Evolutionary conservation across 2,329 filamentous ascomycete genomes (phyloP), one percentile per base, ranked within the genome.

Genomic region (Stemphylium vesicarium): DNA sequence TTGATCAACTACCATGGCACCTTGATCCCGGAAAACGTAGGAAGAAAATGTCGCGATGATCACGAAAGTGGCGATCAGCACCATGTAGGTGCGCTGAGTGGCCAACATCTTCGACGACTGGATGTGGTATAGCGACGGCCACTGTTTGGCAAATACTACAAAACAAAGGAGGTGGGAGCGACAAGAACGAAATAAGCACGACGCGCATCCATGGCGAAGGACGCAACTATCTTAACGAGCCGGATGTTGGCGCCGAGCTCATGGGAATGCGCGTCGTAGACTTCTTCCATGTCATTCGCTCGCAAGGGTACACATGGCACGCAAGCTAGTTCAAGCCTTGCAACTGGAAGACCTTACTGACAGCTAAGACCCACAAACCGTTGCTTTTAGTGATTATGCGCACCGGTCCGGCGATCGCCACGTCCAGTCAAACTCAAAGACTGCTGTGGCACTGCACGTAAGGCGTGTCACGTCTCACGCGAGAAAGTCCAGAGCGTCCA

Each of bases 61-160:
- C 8, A 63, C 22, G 45, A 64, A 63, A 9, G 55, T 46, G 29
- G 56, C 60, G 36, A 63, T 42, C 6, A 36, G 43, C 16, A 62
- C 13, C 20, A 57, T 35, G 24, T 59, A 62, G 13, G 53, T 52
- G 12, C 58, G 59, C 44, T 64, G 59, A 8, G 56, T 26, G 24
- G 54, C 53, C 42, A 66, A 39, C 63, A 66, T 64, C 10, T 45
- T 56, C 12, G 24, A 20, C 38, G 32, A 37, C 22, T 18, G n/a
- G 16, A 12, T 13, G 45, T n/a, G 37, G n/a, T 24, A 18, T 10
- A 20, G 22, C 8, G 31, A 32, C 16, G 26, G 15, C 18, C 3
- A 5, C 20, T 8, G 15, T 6, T 4, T 6, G 12, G 11, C 36
- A 8, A 26, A 40, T 11, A 4, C 11, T 18, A 47, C 9, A 9